Conservation (phyloP, 495 filamentous ascomycete species). For the Staphylotrichum tortipilum region DNA sequence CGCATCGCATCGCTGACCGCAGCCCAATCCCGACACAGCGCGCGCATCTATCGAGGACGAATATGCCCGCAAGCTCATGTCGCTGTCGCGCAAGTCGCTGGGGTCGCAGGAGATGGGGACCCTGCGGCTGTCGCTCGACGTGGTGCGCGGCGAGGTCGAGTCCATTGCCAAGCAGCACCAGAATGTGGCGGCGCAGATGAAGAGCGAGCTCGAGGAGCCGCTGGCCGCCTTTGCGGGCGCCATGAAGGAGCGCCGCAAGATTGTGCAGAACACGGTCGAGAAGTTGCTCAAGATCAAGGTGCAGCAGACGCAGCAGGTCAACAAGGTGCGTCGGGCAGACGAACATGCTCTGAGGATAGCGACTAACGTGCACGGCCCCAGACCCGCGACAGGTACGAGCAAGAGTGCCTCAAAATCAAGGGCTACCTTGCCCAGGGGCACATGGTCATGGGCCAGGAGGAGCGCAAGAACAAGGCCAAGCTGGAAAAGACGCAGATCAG, state of each 20-base stretch:
- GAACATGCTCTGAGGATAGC: too few species aligned
- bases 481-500: constrained; percentile 98
- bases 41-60: constrained; percentile 94
- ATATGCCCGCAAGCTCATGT: constrained; percentile 84
- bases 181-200: constrained; percentile 86
- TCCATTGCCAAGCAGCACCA: constrained; percentile 89
- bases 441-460: constrained; percentile 99
- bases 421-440: constrained; percentile 97
- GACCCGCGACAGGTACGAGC: constrained; percentile 89
- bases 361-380: constrained; percentile 20
- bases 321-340: constrained; percentile 67
- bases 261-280: constrained; percentile 86
- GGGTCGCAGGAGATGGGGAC: constrained; percentile 85
- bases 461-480: constrained; percentile 97
- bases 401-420: constrained; percentile 96
- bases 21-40: constrained; percentile 49
- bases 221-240: constrained; percentile 83
- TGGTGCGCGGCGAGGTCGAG: constrained; percentile 84
- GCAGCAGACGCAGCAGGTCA: constrained; percentile 81
- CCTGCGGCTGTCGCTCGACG: constrained; percentile 73
- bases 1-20: not conserved
- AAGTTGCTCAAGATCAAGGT: constrained; percentile 87
- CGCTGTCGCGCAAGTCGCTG: constrained; percentile 78
- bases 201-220: constrained; percentile 92
- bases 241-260: constrained; percentile 91